Conservation (phyloP, 768 basidiomycete species). For the Boletellus ananiceps region DNA sequence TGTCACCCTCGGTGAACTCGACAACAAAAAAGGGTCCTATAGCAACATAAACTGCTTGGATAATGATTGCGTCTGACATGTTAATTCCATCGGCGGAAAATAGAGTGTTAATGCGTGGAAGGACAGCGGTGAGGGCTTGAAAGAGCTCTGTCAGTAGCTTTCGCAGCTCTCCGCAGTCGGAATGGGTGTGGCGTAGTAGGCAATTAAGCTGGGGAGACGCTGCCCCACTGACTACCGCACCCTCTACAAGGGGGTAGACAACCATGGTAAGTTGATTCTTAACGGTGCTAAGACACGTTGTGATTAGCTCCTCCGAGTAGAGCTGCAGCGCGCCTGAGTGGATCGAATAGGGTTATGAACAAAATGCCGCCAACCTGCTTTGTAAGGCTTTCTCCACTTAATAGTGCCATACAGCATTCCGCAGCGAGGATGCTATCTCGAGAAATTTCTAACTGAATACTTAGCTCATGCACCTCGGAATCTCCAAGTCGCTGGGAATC, state of each 20-base stretch:
- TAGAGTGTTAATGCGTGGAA: conserved; percentile 73
- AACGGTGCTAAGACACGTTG: conserved; percentile 65
- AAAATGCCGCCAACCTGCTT: conserved; percentile 63
- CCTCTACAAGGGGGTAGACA: conserved; percentile 85
- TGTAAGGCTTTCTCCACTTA: conserved; percentile 73
- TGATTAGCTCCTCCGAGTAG: conserved; percentile 92
- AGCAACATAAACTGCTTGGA: conserved; percentile 87
- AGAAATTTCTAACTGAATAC: conserved; percentile 52
- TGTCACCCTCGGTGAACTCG: conserved; percentile 57
- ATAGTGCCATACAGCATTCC: conserved; percentile 74
- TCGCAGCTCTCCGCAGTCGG: conserved; percentile 34
- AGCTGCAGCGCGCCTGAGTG: conserved; percentile 42
- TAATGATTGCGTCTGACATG: conserved; percentile 88
- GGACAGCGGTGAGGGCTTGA: conserved; percentile 62
- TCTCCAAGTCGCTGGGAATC: conserved; percentile 36
- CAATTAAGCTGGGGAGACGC: conserved; percentile 49
- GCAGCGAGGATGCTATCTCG: conserved; percentile 76
- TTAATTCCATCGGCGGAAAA: conserved; percentile 63
- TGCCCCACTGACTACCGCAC: conserved; percentile 40
- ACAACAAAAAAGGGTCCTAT: conserved; percentile 92
- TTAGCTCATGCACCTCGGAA: conserved; percentile 47
- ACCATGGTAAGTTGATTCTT: conserved; percentile 78
- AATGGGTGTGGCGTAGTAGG: conserved; percentile 42
- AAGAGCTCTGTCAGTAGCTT: conserved; percentile 63
- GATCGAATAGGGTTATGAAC: background rate